Base-by-base conservation (phyloP, 2,329 filamentous ascomycete species). In the Penicillium sp. region DNA sequence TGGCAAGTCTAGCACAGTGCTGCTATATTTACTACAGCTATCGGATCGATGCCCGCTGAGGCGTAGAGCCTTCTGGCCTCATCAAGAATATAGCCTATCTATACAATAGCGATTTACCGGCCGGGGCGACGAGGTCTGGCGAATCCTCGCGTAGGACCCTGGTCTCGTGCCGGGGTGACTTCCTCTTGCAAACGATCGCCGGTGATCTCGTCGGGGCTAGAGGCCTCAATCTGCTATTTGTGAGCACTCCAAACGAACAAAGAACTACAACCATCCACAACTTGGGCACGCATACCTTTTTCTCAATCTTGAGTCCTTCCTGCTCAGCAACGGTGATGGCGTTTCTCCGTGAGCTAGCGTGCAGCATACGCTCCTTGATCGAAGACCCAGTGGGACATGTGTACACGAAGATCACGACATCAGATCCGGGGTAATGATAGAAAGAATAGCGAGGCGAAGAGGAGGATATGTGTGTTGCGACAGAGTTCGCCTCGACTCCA, bases 351-450 rank as follows among this genome's bases (percentile, higher is more conserved):
- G 81, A 83, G 54, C 83, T 84, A 25, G 85, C 84, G 71, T 87
- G 86, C 58, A 88, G 67, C 86, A 88, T 88, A 55, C 85, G 78
- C 71, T 87, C 84, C 73, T 85, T 87, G 69, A 88, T 84, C 70
- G 84, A 85, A 15, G 83, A 84, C 13, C 69, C 77, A 0, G 80
- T 79, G 13, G 86, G 86, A 69, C 86, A 88, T 21, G 85, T 86
- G 68, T 86, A 87, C 58, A 88, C 82, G 72, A 88, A 88, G 23
- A 87, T 72, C 13, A 86, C 77, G 2, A 73, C 68, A 7, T 75
- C 72, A 13, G 77, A 77, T 35, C 76, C 73, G 6, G 77, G 75
- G 61, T 85, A 80, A 51, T 81, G 78, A 71, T 86, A 88, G 67
- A 87, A 86, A 5, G 80, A 80, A 68, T 86, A 88, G 55, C 84